phyloP scores from a whole-genome alignment of 2,329 filamentous ascomycete genomes.

The Phialophora verrucosa region DNA sequence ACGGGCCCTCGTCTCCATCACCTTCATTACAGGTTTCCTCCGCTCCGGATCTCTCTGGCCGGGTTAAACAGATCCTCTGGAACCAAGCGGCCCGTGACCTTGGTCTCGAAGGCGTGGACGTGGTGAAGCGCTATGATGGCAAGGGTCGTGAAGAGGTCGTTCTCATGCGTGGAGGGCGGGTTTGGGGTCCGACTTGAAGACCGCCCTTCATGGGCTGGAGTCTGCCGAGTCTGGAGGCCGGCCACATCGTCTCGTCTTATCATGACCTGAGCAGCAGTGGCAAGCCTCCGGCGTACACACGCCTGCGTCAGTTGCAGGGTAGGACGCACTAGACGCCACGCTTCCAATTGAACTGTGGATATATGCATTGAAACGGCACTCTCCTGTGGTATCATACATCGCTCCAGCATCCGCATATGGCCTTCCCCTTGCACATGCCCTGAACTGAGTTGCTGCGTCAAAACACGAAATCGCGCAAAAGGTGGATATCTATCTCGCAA shows the following conservation, averaged over 20 bases:
- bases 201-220: neutral
- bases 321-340: neutral
- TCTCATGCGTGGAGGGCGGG: conserved; percentile 24
- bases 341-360: neutral
- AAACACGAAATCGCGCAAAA: neutral
- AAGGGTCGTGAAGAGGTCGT: conserved; percentile 28
- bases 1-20: neutral
- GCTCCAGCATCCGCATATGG: conserved; percentile 3
- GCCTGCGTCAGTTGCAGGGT: neutral
- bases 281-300: neutral
- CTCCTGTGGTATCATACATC: conserved; percentile 24
- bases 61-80: conserved; percentile 52
- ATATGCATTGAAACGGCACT: conserved; percentile 10
- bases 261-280: no score
- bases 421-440: neutral
- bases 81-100: conserved; percentile 49
- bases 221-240: neutral
- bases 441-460: neutral
- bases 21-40: neutral
- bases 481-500: neutral
- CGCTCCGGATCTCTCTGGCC: conserved; percentile 7
- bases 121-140: conserved; percentile 46
- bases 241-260: neutral
- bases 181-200: conserved; percentile 11
- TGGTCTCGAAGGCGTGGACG: conserved; percentile 48